Base-by-base conservation (phyloP, 768 basidiomycete genomes). In the Lactifluus rugatus region DNA sequence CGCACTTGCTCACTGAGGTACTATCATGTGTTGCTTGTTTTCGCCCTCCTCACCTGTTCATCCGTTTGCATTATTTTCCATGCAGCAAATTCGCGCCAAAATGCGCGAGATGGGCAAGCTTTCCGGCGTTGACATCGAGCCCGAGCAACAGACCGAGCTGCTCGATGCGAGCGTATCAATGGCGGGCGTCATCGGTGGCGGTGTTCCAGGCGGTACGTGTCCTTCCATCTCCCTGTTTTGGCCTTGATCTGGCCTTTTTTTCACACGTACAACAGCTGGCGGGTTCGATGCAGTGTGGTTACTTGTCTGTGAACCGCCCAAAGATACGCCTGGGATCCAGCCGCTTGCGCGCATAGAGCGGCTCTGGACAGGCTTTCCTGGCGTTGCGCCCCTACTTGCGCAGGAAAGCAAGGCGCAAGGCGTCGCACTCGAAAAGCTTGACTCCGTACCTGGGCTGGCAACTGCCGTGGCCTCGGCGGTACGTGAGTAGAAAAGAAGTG, bases 211-310 rank as follows among this genome's bases (percentile, higher is more conserved):
- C 42, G 94, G 94, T 93, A 66, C 64, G 87, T 70, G 4, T 9
- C n/a, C 19, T 14, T 25, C 10, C 19, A n/a, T 34, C 54, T 62
- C 44, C 52, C 41, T 39, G 3, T 52, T 26, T 45, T 9, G 13
- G 25, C 25, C 21, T 54, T 39, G n/a, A 23, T 23, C 17, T 11
- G 5, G 39, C 2, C 19, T 16, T 31, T n/a, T n/a, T n/a, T 34
- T 41, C 14, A 32, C 36, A 44, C n/a, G 25, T n/a, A 8, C 48
- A 23, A 54, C 63, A 97, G 96, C 96, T 52, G 96, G 96, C 10
- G 96, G 96, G 2, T 98, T 89, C 70, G 96, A 99, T 68, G 96
- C 96, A 7, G 81, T 98, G 58, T 98, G 93, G 92, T 75, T 99
- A 5, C 80, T 99, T 16, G 81, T 93, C 17, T 79, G 87, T 66